Evolutionary conservation across 306 rosid species (phyloP).

Genomic region (Castanea sativa): DNA sequence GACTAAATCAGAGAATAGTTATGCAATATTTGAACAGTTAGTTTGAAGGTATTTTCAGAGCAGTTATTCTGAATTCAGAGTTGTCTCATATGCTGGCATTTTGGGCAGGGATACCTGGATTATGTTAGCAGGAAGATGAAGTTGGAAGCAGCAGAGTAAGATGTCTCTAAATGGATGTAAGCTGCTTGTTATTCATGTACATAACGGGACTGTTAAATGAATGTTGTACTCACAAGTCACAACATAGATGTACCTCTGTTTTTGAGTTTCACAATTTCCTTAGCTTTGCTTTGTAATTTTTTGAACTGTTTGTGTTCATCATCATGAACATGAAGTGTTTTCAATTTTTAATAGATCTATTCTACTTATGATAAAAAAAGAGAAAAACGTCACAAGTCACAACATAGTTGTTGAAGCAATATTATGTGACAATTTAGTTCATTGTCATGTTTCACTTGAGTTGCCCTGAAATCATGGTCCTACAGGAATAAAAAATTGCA

Average conservation of each 20-base stretch:
- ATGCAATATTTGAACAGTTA: background rate
- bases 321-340: background rate
- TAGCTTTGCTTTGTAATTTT: too few relatives aligned
- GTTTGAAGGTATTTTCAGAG: background rate
- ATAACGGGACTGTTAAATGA: background rate
- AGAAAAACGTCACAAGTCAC: too few relatives aligned
- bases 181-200: background rate
- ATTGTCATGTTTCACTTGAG: background rate
- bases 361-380: too few relatives aligned
- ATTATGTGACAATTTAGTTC: background rate
- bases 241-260: too few relatives aligned
- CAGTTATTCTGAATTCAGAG: background rate
- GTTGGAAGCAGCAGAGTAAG: slow-evolving; percentile 19
- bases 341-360: background rate
- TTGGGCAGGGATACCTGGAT: slow-evolving; percentile 78
- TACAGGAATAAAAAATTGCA: background rate
- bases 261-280: too few relatives aligned
- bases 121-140: slow-evolving; percentile 53
- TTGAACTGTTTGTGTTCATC: too few relatives aligned
- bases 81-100: slow-evolving; percentile 7
- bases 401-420: background rate
- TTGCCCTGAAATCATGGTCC: background rate
- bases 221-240: background rate
- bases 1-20: background rate
- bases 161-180: slow-evolving; percentile 15